Percentiles rank a stretch among this genome's conserved stretches.
Evolutionary conservation across 768 basidiomycete genomes (phyloP).

Genomic region (Gloeophyllum trabeum): DNA sequence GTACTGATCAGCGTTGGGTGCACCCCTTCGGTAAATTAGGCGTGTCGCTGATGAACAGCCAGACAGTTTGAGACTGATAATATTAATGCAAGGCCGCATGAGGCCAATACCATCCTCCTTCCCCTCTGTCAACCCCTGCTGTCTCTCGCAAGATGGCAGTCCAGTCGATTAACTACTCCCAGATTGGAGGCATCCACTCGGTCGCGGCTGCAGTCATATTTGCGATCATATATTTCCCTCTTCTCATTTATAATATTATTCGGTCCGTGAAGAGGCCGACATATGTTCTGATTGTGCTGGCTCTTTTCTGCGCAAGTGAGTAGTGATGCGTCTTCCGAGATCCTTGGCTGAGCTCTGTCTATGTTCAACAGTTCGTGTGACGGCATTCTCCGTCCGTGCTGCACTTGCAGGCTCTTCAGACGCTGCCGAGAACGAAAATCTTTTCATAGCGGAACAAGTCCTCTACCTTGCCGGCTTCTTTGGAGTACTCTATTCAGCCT

Average conservation of each 20-base stretch:
- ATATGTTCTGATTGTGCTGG: conserved; percentile 15
- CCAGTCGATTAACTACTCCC: background rate
- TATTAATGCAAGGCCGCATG: no score
- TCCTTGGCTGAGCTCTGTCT: background rate
- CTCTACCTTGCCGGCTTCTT: conserved; percentile 23
- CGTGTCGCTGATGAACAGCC: no score
- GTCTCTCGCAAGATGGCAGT: background rate
- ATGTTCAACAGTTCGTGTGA: conserved; percentile 14
- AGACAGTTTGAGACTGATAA: no score
- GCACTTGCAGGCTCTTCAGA: conserved; percentile 12
- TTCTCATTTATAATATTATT: conserved; percentile 12
- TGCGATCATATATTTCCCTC: conserved; percentile 15
- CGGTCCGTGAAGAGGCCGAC: conserved; percentile 12
- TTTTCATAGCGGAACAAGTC: conserved; percentile 17
- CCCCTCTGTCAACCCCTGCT: no score
- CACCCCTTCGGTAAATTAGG: no score
- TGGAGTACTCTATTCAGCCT: conserved; percentile 21
- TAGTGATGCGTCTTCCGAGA: background rate
- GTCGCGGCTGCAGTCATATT: conserved; percentile 10
- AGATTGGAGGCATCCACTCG: background rate
- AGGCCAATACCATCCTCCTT: background rate
- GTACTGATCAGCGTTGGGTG: no score
- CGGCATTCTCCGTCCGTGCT: conserved; percentile 19
- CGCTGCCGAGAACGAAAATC: conserved; percentile 14
- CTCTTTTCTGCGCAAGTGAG: conserved; percentile 19